Evolutionary conservation across 495 filamentous ascomycete species (phyloP).

Genomic region (Saxophila tyrrhenica): DNA sequence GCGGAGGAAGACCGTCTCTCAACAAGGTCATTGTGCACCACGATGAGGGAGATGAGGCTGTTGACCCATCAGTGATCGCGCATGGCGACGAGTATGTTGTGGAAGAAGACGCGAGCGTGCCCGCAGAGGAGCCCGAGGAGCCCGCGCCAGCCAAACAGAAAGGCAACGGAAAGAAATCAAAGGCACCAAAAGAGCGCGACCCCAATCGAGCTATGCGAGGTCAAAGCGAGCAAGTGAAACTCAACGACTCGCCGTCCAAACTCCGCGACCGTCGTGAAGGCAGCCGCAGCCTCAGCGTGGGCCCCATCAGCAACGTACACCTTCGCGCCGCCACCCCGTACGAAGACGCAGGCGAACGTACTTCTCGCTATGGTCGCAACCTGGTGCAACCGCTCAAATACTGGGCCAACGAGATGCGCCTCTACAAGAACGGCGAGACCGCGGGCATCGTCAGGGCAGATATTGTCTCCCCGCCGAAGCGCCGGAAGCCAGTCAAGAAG

Average conservation of each 20-base stretch:
- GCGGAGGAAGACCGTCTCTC: constrained; percentile 1
- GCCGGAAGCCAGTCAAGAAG: constrained; percentile 23
- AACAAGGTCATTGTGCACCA: background rate
- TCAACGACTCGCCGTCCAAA: constrained; percentile 9
- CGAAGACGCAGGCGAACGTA: constrained; percentile 36
- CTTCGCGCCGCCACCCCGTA: constrained; percentile 56
- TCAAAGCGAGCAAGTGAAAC: constrained; percentile 2
- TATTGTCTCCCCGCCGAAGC: constrained; percentile 36
- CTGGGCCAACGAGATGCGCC: constrained; percentile 74
- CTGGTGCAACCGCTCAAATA: constrained; percentile 66
- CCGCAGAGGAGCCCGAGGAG: background rate
- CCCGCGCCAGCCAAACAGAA: constrained; percentile 8
- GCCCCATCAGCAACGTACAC: constrained; percentile 53
- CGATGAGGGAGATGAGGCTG: background rate
- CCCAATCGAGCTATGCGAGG: constrained; percentile 4
- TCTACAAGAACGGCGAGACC: constrained; percentile 55
- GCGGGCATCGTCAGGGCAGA: constrained; percentile 67
- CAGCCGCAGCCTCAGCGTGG: constrained; percentile 9
- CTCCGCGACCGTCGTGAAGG: background rate
- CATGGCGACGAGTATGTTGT: background rate
- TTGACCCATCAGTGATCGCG: constrained; percentile 10
- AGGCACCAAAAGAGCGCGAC: constrained; percentile 7
- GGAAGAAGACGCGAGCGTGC: background rate
- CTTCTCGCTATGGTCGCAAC: constrained; percentile 46
- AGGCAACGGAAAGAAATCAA: constrained; percentile 1